Evolutionary conservation across 495 filamentous ascomycete species (phyloP).

Genomic region (Penicillium turbatum): DNA sequence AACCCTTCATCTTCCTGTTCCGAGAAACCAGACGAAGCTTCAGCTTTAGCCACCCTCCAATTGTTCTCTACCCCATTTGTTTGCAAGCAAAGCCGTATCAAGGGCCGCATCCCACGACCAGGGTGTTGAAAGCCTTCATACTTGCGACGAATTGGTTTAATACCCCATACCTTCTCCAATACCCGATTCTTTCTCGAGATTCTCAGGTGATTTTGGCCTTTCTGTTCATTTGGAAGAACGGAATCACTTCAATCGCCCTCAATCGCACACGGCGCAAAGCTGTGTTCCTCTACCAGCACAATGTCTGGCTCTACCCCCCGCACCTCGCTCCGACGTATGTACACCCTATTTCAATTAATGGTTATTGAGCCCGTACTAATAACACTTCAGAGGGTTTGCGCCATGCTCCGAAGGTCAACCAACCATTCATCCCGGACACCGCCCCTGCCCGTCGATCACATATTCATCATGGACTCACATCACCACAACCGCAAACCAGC

Average conservation of each 20-base stretch:
- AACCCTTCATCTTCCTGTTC: background rate
- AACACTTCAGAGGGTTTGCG: slow-evolving; percentile 41
- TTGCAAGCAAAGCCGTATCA: slow-evolving; percentile 1
- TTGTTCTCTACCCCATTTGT: background rate
- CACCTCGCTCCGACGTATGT: slow-evolving; percentile 28
- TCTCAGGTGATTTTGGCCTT: background rate
- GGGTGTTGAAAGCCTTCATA: background rate
- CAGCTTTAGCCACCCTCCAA: background rate
- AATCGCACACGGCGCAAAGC: background rate
- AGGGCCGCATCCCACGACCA: slow-evolving; percentile 1
- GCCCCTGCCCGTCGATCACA: slow-evolving; percentile 38
- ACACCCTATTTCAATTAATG: background rate
- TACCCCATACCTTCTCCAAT: background rate
- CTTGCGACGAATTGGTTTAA: background rate
- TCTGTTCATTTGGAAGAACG: background rate
- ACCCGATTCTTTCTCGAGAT: background rate
- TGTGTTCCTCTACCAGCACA: slow-evolving; percentile 2
- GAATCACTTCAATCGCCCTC: background rate
- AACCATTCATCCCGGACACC: slow-evolving; percentile 47
- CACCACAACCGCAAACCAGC: slow-evolving; percentile 29
- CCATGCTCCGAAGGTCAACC: slow-evolving; percentile 44
- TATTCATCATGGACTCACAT: slow-evolving; percentile 29
- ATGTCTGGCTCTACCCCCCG: slow-evolving; percentile 29
- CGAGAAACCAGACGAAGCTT: background rate
- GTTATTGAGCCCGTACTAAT: slow-evolving; percentile 12